Base-by-base conservation (phyloP, 768 basidiomycete genomes). In the Leccinum boreale region DNA sequence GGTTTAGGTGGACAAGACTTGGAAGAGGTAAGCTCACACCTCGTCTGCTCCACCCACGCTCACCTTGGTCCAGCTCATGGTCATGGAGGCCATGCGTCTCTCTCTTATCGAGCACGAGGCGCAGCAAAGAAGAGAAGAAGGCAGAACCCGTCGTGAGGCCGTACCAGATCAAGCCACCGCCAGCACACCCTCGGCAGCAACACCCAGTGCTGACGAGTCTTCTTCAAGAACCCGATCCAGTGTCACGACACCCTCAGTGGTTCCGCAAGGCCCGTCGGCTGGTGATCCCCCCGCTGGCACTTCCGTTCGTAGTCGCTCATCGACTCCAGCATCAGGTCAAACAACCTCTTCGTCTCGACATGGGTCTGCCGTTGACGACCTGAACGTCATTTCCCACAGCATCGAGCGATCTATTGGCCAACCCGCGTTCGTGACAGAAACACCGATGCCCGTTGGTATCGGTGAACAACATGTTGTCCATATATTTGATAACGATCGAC, bases 11-110 rank as follows among this genome's bases (percentile, higher is more conserved):
- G 90, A n/a, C 89, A 90, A 71, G 94, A 96, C 75, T 73, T 96
- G 55, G 94, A 95, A 78, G 94, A 96, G 81, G 94, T 93, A 66
- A 47, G n/a, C 35, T 19, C 21, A n/a, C 28, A 26, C 42, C 26
- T 47, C 50, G 42, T 58, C 58, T 52, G 59, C 35, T 36, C 52
- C 33, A 26, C 61, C 28, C 47, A 60, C 57, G 26, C 62, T 68
- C 45, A 64, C 55, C 19, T 56, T 21, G 3, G 49, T 35, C 42
- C 61, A 99, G 93, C 75, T 99, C 46, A 98, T 98, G 96, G 78
- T 99, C 55, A 95, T 95, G 92, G 97, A 98, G 75, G 97, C 97
- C 5, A 98, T 99, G 94, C 85, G 96, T 55, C 77, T 97, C 57
- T 97, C 94, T 26, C 78, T 98, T 62, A 70, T 97, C 50, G 96